Conservation (phyloP, 2,329 filamentous ascomycete species). For the Paraphaeosphaeria sporulosa region DNA sequence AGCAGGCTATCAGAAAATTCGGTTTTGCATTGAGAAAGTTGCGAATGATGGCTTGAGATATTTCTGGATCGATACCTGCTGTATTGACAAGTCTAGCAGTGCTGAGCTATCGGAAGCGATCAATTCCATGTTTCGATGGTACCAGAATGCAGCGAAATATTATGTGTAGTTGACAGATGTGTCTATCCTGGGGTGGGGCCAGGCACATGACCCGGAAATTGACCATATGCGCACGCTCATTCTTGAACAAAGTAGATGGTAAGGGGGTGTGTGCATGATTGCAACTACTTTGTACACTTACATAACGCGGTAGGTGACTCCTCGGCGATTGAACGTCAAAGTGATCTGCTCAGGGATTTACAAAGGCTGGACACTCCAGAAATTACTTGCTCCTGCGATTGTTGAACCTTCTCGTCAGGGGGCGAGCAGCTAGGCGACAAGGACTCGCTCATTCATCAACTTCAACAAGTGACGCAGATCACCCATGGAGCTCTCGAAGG, state of each 20-base stretch:
- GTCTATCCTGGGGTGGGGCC: background rate
- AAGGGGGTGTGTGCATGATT: background rate
- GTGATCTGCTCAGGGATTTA: background rate
- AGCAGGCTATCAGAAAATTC: slow-evolving; percentile 5
- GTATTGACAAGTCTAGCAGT: background rate
- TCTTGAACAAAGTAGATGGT: background rate
- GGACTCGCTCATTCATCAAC: background rate
- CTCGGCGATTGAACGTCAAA: background rate
- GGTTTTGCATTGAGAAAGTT: slow-evolving; percentile 1
- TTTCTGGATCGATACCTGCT: slow-evolving; percentile 14
- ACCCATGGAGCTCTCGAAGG: background rate
- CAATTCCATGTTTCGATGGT: slow-evolving; percentile 6
- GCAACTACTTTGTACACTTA: background rate
- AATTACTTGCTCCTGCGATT: background rate
- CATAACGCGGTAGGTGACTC: background rate
- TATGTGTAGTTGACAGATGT: slow-evolving; percentile 16
- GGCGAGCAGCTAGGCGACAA: background rate
- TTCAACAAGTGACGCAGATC: slow-evolving; percentile 16
- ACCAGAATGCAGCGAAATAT: slow-evolving; percentile 8
- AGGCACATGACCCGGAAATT: background rate
- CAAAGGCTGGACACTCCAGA: slow-evolving; percentile 4
- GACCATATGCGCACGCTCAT: background rate
- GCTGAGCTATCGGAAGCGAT: slow-evolving; percentile 1
- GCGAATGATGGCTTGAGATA: slow-evolving; percentile 1
- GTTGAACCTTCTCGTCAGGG: slow-evolving; percentile 15